phyloP scores from a whole-genome alignment of 202 grass and related monocot genomes.

The Saccharum hybrid region DNA sequence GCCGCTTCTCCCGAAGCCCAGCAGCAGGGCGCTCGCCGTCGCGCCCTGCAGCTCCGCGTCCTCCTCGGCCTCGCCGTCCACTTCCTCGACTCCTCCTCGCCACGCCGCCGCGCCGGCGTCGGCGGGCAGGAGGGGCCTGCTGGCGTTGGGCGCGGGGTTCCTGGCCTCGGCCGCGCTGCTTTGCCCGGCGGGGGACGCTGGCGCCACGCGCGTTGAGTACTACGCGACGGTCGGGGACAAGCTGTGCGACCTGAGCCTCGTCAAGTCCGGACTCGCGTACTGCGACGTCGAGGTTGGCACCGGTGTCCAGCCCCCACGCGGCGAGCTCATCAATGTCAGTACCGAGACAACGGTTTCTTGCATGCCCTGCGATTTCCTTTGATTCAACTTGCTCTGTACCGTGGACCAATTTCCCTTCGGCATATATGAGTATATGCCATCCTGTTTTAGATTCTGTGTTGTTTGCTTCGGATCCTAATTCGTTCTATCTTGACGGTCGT shows the following conservation, averaged over 20 bases:
- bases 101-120: background rate
- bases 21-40: conserved; percentile 28
- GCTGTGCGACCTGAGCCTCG: conserved; percentile 72
- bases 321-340: conserved; percentile 93
- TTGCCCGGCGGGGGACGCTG: conserved; percentile 45
- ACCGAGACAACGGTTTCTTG: background rate
- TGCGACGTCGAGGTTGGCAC: conserved; percentile 78
- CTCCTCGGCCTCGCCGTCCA: background rate
- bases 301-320: conserved; percentile 61
- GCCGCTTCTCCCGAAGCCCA: conserved; percentile 44
- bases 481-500: background rate
- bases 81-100: background rate
- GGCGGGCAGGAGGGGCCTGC: conserved; percentile 56
- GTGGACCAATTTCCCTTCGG: background rate
- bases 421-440: background rate
- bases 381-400: background rate
- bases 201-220: conserved; percentile 84
- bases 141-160: conserved; percentile 61
- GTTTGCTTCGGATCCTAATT: background rate
- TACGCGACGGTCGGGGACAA: conserved; percentile 87
- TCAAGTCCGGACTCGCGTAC: conserved; percentile 81
- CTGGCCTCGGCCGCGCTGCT: conserved; percentile 55
- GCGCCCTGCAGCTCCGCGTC: conserved; percentile 32
- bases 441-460: background rate
- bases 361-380: conserved; percentile 17